Evolutionary conservation across 495 filamentous ascomycete genomes (phyloP).

Genomic region (Trichocladium uniseriatum): DNA sequence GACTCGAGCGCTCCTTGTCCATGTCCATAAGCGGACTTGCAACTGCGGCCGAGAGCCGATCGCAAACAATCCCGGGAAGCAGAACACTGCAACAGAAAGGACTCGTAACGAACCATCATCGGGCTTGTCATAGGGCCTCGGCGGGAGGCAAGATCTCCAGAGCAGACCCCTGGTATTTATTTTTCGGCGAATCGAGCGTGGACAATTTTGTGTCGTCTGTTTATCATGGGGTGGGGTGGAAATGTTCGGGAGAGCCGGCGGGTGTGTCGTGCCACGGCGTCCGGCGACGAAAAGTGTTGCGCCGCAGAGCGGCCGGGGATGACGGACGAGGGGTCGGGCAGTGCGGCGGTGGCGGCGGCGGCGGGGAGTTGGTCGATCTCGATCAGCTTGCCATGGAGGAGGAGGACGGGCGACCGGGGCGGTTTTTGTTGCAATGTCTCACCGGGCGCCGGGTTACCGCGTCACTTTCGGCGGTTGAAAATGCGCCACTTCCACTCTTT

Average conservation of each 20-base stretch:
- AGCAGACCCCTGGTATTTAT: constrained; percentile 18
- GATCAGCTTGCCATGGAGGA: constrained; percentile 3
- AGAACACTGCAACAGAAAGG: background rate
- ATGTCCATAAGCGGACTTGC: constrained; percentile 1
- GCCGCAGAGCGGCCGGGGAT: background rate
- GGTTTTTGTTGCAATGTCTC: background rate
- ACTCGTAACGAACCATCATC: constrained; percentile 31
- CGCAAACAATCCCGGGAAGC: constrained; percentile 3
- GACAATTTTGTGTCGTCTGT: constrained; percentile 16
- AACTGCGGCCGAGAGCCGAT: constrained; percentile 12
- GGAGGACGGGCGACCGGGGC: background rate
- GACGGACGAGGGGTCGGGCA: background rate
- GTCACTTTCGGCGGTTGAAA: background rate
- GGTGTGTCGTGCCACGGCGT: background rate
- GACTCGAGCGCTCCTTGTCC: constrained; percentile 10
- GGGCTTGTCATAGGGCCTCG: constrained; percentile 25
- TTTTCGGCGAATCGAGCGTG: constrained; percentile 6
- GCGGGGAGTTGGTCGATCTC: background rate
- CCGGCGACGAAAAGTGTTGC: background rate
- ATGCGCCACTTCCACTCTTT: background rate
- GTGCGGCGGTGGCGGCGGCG: background rate
- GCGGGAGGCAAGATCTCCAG: constrained; percentile 28
- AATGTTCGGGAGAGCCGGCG: background rate
- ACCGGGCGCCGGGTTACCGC: background rate
- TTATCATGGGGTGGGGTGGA: constrained; percentile 28